Evolutionary conservation across 208 protist genomes (phyloP), one percentile per base, ranked within the genome.

Genomic region (Trypanosoma platydactyli): DNA sequence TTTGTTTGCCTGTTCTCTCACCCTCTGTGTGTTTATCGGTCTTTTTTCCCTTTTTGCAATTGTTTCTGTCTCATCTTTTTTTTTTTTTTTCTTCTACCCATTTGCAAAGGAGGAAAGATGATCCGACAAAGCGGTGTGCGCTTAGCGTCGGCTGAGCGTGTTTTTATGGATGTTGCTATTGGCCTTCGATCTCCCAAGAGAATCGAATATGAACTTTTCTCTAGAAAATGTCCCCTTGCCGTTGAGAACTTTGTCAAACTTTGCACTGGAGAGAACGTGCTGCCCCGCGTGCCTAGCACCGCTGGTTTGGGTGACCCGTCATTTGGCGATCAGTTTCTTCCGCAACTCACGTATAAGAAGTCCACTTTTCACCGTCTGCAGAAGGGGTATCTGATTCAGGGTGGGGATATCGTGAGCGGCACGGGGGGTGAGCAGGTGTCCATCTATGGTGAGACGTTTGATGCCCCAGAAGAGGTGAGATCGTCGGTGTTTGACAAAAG

Each of bases 391-490:
- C 70, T 98, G 3, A 74, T 96, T 38, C 97, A 99, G 71, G 94
- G 94, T 20, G 91, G 91, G 5, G 91, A 96, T 55, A 70, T 94
- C 59, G 81, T 89, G 24, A 80, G 61, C n/a, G 81, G 63, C 49
- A 79, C 95, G 51, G 98, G 98, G 35, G 94, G 74, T 11, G 95
- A 91, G 60, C 97, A 98, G 60, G 82, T 98, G 40, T 99, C 93
- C 50, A 98, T 99, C 72, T 99, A 98, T 76, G 97, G 97, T 70
- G 91, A 93, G 25, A 92, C 78, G 29, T 95, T 91, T 59, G 89
- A 97, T 67, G 96, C 96, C n/a, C 81, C 81, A 45, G 95, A 99
- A 57, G 97, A 99, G 80, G 97, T 97, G 79, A 89, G 90, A 51
- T 80, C 71, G 38, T 91, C 94, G 27, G 89, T 86, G 76, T 92